These are phyloP conservation scores for Cryphonectria radicalis DNA, from an alignment of 2,329 filamentous ascomycete species.

Conservation along the genomic window DNA sequence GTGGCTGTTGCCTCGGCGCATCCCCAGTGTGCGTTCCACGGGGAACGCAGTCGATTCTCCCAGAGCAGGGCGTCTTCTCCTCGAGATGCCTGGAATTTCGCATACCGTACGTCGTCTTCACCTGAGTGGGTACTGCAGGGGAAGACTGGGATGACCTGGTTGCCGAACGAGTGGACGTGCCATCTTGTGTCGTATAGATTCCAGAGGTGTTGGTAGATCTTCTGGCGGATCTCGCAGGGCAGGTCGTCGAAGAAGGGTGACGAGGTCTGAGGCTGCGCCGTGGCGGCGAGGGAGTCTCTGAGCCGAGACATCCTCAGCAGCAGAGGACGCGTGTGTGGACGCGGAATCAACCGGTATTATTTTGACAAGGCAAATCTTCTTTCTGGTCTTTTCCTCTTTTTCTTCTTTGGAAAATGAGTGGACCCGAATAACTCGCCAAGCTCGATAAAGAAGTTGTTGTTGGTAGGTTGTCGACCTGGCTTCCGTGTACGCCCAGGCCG, in stretches of 20 bases:
- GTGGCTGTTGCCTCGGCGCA: conserved; percentile 24
- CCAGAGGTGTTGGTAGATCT: conserved; percentile 39
- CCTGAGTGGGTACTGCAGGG: conserved; percentile 31
- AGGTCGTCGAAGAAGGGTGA: conserved; percentile 37
- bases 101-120: conserved; percentile 26
- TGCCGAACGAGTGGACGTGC: conserved; percentile 30
- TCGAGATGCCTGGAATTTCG: conserved; percentile 20
- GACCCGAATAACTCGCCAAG: neutral
- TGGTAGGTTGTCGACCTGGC: neutral
- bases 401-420: neutral
- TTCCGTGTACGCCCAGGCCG: conserved; percentile 12
- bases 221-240: conserved; percentile 38
- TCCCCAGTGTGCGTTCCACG: conserved; percentile 27
- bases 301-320: conserved; percentile 17
- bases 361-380: neutral
- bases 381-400: neutral
- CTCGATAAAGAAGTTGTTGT: neutral
- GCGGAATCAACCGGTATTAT: neutral
- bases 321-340: neutral
- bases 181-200: conserved; percentile 30
- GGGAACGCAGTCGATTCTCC: conserved; percentile 25
- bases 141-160: conserved; percentile 22
- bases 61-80: conserved; percentile 21
- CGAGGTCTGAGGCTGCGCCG: conserved; percentile 52
- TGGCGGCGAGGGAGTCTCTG: conserved; percentile 40